Conservation (phyloP, 2,329 filamentous ascomycete genomes). For the Tolypocladium nubicola region DNA sequence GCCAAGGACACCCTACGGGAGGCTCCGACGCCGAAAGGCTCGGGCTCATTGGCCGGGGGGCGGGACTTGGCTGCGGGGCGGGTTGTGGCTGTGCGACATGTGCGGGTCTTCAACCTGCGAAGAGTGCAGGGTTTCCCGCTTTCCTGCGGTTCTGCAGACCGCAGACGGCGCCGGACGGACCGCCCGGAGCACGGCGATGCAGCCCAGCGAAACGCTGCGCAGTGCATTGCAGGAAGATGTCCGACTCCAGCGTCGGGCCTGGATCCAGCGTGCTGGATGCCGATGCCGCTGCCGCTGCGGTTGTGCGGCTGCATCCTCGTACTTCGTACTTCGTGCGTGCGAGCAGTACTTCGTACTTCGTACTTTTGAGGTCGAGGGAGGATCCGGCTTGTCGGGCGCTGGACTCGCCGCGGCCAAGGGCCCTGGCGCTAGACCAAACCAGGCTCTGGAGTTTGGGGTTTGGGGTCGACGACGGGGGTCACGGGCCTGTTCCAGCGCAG, state of each 20-base stretch:
- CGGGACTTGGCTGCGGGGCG: neutral
- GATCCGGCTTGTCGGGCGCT: neutral
- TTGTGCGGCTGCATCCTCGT: too few species aligned
- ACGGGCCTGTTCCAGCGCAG: neutral
- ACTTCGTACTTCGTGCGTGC: too few species aligned
- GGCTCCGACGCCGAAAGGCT: neutral
- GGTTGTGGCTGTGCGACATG: neutral
- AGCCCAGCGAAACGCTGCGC: neutral
- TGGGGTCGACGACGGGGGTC: neutral
- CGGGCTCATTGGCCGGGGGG: neutral
- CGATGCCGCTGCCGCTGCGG: neutral
- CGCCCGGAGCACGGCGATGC: neutral
- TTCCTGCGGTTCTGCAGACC: neutral
- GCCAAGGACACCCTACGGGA: neutral
- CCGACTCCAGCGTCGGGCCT: too few species aligned
- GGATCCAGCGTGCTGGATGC: too few species aligned
- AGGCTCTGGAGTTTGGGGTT: neutral
- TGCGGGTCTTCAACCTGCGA: neutral
- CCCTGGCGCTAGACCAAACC: slow-evolving; percentile 7
- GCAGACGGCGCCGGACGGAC: neutral
- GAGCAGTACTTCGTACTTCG: too few species aligned
- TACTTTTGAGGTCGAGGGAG: neutral
- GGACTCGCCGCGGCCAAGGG: slow-evolving; percentile 1
- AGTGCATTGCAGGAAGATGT: neutral
- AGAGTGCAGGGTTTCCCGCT: neutral